Evolutionary conservation across 176 grass and related monocot species (phyloP).

Genomic region (Stipa capillata): DNA sequence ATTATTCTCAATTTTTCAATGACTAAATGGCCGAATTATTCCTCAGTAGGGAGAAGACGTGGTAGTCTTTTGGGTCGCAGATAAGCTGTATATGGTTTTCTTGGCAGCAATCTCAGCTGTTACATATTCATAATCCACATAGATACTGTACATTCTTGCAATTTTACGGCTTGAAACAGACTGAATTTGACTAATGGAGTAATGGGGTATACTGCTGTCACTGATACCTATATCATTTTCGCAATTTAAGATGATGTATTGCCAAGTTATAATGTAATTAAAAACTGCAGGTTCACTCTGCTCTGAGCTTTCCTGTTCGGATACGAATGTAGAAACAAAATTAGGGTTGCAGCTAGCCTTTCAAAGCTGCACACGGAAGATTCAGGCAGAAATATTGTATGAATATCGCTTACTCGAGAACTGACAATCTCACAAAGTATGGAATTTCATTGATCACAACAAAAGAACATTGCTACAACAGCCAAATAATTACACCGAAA

Average conservation of each 20-base stretch:
- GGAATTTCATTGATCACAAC: neutral
- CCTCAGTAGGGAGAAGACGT: neutral
- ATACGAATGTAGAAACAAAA: neutral
- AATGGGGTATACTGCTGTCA: too few relatives aligned
- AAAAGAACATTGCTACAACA: neutral
- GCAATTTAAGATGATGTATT: too few relatives aligned
- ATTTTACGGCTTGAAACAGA: too few relatives aligned
- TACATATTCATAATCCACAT: neutral
- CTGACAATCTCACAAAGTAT: neutral
- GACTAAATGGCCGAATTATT: neutral
- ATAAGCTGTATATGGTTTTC: conserved; percentile 9
- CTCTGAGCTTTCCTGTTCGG: too few relatives aligned
- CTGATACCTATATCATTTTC: too few relatives aligned
- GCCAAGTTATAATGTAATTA: too few relatives aligned
- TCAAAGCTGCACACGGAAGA: neutral
- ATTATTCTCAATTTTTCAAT: conserved; percentile 16
- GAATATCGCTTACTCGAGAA: too few relatives aligned
- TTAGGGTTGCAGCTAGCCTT: neutral
- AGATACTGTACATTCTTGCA: conserved; percentile 3
- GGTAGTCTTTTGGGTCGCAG: neutral
- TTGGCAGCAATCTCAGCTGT: neutral
- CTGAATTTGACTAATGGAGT: too few relatives aligned
- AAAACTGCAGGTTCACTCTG: too few relatives aligned
- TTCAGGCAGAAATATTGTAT: neutral
- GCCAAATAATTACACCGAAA: too few relatives aligned